These are phyloP conservation scores for Sphagnurus paluster DNA, from an alignment of 1,284 basidiomycete species.

Conservation along the genomic window DNA sequence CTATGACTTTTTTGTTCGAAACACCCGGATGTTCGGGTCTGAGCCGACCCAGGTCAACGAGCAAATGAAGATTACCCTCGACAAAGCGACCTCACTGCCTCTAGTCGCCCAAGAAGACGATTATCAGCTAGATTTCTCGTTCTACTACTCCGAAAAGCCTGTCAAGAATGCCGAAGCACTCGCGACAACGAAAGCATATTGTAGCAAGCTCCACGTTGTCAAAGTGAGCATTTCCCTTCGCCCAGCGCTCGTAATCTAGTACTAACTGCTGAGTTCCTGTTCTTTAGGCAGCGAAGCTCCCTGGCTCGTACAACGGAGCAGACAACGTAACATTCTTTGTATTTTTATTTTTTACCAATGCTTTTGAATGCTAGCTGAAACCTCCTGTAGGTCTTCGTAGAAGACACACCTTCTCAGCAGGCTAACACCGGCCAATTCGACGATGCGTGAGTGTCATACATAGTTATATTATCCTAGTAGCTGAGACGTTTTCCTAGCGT, in stretches of 20 bases:
- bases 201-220: conserved; percentile 11
- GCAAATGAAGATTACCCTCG: conserved; percentile 12
- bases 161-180: conserved; percentile 7
- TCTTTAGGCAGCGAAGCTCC: conserved; percentile 11
- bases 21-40: conserved; percentile 10
- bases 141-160: conserved; percentile 10
- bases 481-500: conserved; percentile 4
- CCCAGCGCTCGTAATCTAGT: background rate
- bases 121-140: conserved; percentile 9
- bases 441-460: conserved; percentile 9
- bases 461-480: background rate
- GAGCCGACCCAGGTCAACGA: conserved; percentile 5
- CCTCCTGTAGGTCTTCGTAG: conserved; percentile 12
- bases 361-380: background rate
- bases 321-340: conserved; percentile 14
- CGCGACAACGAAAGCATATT: conserved; percentile 1
- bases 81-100: conserved; percentile 10
- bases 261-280: background rate
- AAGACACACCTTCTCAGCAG: conserved; percentile 11
- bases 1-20: conserved; percentile 3
- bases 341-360: background rate
- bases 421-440: conserved; percentile 11
- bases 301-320: conserved; percentile 5
- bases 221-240: background rate
- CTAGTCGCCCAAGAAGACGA: conserved; percentile 7